These are phyloP conservation scores for Colletotrichum sp. DNA, from an alignment of 2,329 filamentous ascomycete species.

Conservation along the genomic window DNA sequence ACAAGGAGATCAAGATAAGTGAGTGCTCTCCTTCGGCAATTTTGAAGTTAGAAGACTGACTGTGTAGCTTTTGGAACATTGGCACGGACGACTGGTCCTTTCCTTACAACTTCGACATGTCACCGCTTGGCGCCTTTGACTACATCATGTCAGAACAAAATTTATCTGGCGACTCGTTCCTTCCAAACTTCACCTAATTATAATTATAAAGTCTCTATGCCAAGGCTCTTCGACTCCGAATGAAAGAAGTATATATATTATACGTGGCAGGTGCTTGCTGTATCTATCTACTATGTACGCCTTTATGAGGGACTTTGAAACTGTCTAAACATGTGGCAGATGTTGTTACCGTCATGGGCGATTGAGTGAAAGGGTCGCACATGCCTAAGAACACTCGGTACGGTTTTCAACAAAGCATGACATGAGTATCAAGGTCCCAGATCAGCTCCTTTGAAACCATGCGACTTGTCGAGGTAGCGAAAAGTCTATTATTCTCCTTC, in stretches of 20 bases:
- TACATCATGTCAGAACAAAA: background rate
- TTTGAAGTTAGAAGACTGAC: background rate
- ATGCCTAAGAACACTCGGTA: rapidly evolving
- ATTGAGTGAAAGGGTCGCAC: background rate
- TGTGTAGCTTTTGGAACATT: background rate
- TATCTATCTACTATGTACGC: background rate
- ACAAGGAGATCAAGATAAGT: background rate
- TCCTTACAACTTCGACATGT: background rate
- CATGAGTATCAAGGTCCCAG: background rate
- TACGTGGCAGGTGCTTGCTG: rapidly evolving
- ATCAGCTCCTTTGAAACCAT: background rate
- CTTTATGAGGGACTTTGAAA: background rate
- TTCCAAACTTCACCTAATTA: background rate
- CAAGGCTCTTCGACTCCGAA: background rate
- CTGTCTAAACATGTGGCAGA: background rate
- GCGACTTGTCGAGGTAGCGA: background rate
- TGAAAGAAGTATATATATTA: rapidly evolving
- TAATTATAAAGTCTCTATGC: no score
- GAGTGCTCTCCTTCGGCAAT: background rate
- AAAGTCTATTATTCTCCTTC: no score
- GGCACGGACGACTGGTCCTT: background rate
- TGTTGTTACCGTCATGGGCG: background rate
- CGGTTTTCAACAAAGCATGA: background rate
- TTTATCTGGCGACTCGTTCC: background rate
- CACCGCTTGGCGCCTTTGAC: background rate